Evolutionary conservation across 495 filamentous ascomycete species (phyloP).

Genomic region (Penicillium steckii): DNA sequence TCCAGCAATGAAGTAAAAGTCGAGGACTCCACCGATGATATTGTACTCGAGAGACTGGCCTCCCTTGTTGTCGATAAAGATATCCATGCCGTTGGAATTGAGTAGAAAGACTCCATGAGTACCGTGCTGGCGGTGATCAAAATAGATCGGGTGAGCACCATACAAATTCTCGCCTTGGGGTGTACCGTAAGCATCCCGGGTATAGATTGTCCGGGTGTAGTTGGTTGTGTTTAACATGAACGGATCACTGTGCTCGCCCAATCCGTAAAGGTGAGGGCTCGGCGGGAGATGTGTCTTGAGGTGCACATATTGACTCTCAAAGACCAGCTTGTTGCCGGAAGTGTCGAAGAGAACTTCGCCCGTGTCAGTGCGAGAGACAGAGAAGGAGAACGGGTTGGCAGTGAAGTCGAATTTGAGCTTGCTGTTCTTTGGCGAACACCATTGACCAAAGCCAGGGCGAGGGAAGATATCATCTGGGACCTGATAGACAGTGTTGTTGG

Average conservation of each 20-base stretch:
- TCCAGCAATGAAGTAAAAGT: slow-evolving; percentile 55
- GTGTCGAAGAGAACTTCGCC: slow-evolving; percentile 48
- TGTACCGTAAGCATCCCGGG: slow-evolving; percentile 49
- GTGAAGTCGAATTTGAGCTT: slow-evolving; percentile 17
- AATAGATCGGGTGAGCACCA: slow-evolving; percentile 53
- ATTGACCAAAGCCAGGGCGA: slow-evolving; percentile 33
- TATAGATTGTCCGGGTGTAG: slow-evolving; percentile 60
- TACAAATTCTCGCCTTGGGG: slow-evolving; percentile 46
- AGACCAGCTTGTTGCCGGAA: slow-evolving; percentile 47
- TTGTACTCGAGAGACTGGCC: slow-evolving; percentile 69
- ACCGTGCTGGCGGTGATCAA: slow-evolving; percentile 48
- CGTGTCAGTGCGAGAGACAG: slow-evolving; percentile 11
- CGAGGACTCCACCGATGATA: slow-evolving; percentile 53
- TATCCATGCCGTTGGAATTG: slow-evolving; percentile 68
- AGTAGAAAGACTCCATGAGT: slow-evolving; percentile 55
- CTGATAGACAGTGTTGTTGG: slow-evolving; percentile 60
- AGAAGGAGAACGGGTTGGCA: slow-evolving; percentile 14
- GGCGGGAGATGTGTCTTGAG: slow-evolving; percentile 47
- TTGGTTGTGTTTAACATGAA: slow-evolving; percentile 47
- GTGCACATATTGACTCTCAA: slow-evolving; percentile 57
- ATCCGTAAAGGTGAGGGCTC: slow-evolving; percentile 56
- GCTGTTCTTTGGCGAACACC: slow-evolving; percentile 5
- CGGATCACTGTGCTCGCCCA: slow-evolving; percentile 53
- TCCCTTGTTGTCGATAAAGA: slow-evolving; percentile 48
- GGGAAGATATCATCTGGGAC: slow-evolving; percentile 57